These are phyloP conservation scores for Podaxis sp. DNA, from an alignment of 768 basidiomycete genomes.

Conservation along the genomic window DNA sequence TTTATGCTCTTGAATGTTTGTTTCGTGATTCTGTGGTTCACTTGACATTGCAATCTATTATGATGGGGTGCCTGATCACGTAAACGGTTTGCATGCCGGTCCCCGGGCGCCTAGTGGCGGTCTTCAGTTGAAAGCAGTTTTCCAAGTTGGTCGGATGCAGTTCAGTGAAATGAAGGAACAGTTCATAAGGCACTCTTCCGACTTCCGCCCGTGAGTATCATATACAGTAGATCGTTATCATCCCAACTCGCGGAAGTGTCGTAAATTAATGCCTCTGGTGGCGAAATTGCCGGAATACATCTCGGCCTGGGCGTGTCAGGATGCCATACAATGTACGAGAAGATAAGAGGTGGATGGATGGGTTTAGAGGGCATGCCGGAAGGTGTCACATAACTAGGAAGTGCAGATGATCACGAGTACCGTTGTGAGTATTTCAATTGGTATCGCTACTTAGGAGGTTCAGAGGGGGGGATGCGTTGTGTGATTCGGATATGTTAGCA, in stretches of 20 bases:
- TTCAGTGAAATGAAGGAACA: too few species aligned
- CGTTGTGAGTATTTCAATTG: neutral
- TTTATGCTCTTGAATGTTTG: neutral
- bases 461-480: neutral
- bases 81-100: neutral
- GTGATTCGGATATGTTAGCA: too few species aligned
- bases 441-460: neutral
- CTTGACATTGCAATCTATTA: neutral
- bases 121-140: neutral
- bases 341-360: conserved; percentile 1
- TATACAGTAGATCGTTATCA: too few species aligned
- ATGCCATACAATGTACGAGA: neutral
- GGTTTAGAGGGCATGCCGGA: neutral
- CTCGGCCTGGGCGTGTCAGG: neutral
- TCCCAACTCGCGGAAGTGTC: neutral
- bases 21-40: neutral
- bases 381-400: neutral
- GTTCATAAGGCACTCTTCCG: too few species aligned
- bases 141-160: neutral
- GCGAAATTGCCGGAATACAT: neutral
- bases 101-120: too few species aligned
- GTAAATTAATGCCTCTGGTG: neutral
- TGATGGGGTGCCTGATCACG: neutral
- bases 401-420: neutral
- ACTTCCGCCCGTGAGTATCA: too few species aligned